Percentiles rank a stretch among this genome's conserved stretches.
Conservation (phyloP, 129 eudicot genomes). For the Silybum marianum region DNA sequence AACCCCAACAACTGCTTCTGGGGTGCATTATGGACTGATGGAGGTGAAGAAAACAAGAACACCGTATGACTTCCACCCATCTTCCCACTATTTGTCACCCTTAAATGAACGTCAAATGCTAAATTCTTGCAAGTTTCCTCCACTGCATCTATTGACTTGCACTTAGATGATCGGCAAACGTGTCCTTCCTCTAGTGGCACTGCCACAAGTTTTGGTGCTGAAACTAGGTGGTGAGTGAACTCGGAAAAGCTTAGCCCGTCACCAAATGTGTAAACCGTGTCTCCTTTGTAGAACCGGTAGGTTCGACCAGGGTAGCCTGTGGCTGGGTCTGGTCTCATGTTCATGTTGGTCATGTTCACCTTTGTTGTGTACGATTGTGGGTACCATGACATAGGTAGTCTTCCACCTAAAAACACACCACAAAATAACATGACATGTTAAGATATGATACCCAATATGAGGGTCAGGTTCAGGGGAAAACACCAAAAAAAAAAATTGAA, state of each 20-base stretch:
- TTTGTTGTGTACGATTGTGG: slow-evolving; percentile 76
- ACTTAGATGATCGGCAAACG: slow-evolving; percentile 52
- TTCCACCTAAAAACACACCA: slow-evolving; percentile 62
- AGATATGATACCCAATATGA: neutral
- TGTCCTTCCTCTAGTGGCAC: slow-evolving; percentile 72
- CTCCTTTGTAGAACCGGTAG: slow-evolving; percentile 88
- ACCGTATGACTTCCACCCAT: slow-evolving; percentile 76
- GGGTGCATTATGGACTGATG: slow-evolving; percentile 77
- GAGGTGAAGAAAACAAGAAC: slow-evolving; percentile 77
- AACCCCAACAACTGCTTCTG: slow-evolving; percentile 83
- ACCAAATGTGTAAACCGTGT: slow-evolving; percentile 70
- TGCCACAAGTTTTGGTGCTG: slow-evolving; percentile 62
- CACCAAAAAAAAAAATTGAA: too few relatives aligned
- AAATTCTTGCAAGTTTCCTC: slow-evolving; percentile 63
- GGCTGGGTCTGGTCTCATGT: slow-evolving; percentile 90
- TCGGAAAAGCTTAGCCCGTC: slow-evolving; percentile 73
- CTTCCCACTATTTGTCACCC: slow-evolving; percentile 62
- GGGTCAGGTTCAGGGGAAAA: too few relatives aligned
- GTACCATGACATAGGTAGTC: slow-evolving; percentile 98
- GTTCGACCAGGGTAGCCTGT: slow-evolving; percentile 94
- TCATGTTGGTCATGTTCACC: slow-evolving; percentile 91
- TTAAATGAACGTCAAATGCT: slow-evolving; percentile 54
- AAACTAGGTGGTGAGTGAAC: slow-evolving; percentile 61
- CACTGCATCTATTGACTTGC: slow-evolving; percentile 64
- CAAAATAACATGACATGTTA: neutral